Evolutionary conservation across 2,329 filamentous ascomycete genomes (phyloP), one percentile per base, ranked within the genome.

Genomic region (Arthrobotrys entomopaga): DNA sequence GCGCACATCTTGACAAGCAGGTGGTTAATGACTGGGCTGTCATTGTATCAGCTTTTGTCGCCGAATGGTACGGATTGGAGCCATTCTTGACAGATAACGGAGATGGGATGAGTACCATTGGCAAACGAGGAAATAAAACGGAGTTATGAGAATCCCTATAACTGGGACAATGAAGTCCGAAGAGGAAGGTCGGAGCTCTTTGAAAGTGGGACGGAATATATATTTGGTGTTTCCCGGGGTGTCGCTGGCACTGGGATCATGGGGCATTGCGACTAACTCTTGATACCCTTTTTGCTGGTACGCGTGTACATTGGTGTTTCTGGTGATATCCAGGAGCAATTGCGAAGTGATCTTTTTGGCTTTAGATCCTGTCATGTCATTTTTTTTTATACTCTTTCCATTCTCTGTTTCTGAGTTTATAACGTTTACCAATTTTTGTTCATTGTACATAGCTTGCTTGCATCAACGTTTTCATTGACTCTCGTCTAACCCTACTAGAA

Each of bases 11-110:
- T 65, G 92, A 99, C 81, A 83, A 90, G 77, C 84, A 87, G 7
- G 94, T 91, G 0, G 87, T 93, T 40, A 87, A 91, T 78, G 95
- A 99, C 81, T 99, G 95, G 95, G 88, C 90, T 16, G 89, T 87
- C 80, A 89, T 99, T 56, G 84, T 94, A 5, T 90, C 91, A 0
- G 93, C 89, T 0, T 99, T 98, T 83, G 87, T 89, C 38, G 89
- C 91, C 0, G 94, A 98, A 82, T 98, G 93, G 93, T 87, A 98
- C 87, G 93, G 96, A 77, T 82, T 98, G 74, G 88, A 89, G 76
- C 87, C 84, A 0, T 85, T 82, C 73, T 81, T 88, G 61, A 81
- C 81, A 24, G 61, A 40, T 22, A 63, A 66, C 26, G 69, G 61
- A 16, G 69, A 73, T 26, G 69, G 69, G 49, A 58, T 71, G 19